A percentile compares a stretch with the other conserved stretches of the same genome.
These are phyloP conservation scores for Candida pini DNA, from an alignment of 805 yeast genomes.

Conservation along the genomic window DNA sequence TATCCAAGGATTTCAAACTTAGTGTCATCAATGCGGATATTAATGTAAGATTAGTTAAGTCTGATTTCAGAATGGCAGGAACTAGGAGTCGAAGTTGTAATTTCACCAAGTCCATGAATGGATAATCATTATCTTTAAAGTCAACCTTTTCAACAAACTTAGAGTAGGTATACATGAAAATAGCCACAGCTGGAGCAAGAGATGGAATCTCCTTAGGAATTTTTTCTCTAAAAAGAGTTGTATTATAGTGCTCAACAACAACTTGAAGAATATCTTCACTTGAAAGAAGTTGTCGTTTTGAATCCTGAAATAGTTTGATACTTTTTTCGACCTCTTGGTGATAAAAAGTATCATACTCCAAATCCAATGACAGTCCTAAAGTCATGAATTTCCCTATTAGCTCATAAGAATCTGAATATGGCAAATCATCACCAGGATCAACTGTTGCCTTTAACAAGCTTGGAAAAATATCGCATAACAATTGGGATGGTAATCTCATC, in stretches of 20 bases:
- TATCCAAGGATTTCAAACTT: slow-evolving; percentile 14
- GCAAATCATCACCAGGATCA: slow-evolving; percentile 1
- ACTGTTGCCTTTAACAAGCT: slow-evolving; percentile 11
- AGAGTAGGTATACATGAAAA: slow-evolving; percentile 24
- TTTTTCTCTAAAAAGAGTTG: slow-evolving; percentile 16
- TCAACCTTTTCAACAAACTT: slow-evolving; percentile 13
- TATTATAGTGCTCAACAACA: slow-evolving; percentile 38
- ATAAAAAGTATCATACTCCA: slow-evolving; percentile 45
- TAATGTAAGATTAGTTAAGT: slow-evolving; percentile 11
- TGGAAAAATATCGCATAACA: slow-evolving; percentile 9
- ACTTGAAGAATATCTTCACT: slow-evolving; percentile 36
- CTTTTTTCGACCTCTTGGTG: slow-evolving; percentile 32
- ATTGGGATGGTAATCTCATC: slow-evolving; percentile 1
- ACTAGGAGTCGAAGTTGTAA: slow-evolving; percentile 36
- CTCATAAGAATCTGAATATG: slow-evolving; percentile 10
- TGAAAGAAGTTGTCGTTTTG: slow-evolving; percentile 20
- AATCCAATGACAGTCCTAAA: slow-evolving; percentile 61
- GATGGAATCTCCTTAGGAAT: slow-evolving; percentile 15
- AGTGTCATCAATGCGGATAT: slow-evolving; percentile 17
- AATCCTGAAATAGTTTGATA: slow-evolving; percentile 33
- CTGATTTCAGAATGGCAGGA: slow-evolving; percentile 29
- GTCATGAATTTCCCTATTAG: slow-evolving; percentile 24
- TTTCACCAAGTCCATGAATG: slow-evolving; percentile 31
- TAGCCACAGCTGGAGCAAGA: slow-evolving; percentile 28
- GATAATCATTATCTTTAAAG: slow-evolving; percentile 4